These are phyloP conservation scores for Aspergillus pseudoterreus DNA, from an alignment of 2,329 filamentous ascomycete species.

Conservation along the genomic window DNA sequence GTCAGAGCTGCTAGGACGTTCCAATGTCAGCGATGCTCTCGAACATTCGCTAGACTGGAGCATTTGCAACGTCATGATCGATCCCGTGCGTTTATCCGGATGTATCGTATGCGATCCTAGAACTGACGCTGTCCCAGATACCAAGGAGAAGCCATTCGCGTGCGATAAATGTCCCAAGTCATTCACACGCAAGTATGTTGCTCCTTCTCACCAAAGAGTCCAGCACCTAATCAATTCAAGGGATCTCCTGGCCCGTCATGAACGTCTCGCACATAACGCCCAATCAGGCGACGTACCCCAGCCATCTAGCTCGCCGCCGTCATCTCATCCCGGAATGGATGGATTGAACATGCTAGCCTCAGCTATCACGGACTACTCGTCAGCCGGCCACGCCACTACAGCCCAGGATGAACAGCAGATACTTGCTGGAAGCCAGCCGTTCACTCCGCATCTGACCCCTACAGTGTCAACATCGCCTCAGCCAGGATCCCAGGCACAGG, in stretches of 20 bases:
- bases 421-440: neutral
- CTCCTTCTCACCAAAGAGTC: too few relatives aligned
- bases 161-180: constrained; percentile 30
- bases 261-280: constrained; percentile 25
- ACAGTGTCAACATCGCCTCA: constrained; percentile 1
- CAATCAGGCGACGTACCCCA: constrained; percentile 6
- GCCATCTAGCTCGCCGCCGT: constrained; percentile 11
- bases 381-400: neutral
- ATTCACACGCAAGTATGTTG: constrained; percentile 31
- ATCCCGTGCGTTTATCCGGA: constrained; percentile 22
- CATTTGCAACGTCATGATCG: constrained; percentile 35
- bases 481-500: constrained; percentile 12
- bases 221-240: constrained; percentile 14
- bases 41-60: constrained; percentile 30
- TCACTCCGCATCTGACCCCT: neutral
- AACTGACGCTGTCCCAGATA: constrained; percentile 22
- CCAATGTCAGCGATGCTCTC: constrained; percentile 29
- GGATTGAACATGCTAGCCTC: constrained; percentile 27
- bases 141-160: constrained; percentile 32
- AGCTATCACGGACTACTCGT: constrained; percentile 20
- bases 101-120: neutral
- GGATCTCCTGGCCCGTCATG: constrained; percentile 30
- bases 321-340: constrained; percentile 20
- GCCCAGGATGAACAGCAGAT: neutral
- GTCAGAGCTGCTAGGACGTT: constrained; percentile 19